phyloP scores from a whole-genome alignment of 805 yeast species.

The Starmera dryadoides region DNA sequence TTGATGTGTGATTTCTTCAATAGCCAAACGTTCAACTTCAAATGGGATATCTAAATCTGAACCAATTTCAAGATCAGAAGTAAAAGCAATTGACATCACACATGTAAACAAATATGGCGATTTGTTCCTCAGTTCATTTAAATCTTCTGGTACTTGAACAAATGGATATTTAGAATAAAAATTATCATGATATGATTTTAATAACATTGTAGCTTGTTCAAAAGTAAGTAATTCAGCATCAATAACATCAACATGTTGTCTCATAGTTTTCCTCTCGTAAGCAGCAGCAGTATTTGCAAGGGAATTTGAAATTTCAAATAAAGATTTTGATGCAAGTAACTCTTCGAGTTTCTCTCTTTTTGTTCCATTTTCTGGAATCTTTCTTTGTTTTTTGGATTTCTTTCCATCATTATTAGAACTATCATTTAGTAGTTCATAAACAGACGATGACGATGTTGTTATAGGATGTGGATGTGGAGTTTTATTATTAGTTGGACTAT shows the following conservation, averaged over 20 bases:
- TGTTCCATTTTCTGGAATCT: neutral
- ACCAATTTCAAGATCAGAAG: slow-evolving; percentile 22
- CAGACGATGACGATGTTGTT: neutral
- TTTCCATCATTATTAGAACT: neutral
- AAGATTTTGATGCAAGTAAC: slow-evolving; percentile 26
- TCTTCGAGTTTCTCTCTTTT: neutral
- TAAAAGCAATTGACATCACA: slow-evolving; percentile 55
- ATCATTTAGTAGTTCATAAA: neutral
- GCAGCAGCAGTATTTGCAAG: slow-evolving; percentile 36
- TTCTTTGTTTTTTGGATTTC: too few relatives aligned
- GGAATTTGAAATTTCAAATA: slow-evolving; percentile 37
- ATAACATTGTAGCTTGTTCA: slow-evolving; percentile 51
- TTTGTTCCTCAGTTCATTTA: slow-evolving; percentile 38
- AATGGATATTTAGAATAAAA: slow-evolving; percentile 48
- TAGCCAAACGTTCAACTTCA: slow-evolving; percentile 44
- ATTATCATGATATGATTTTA: slow-evolving; percentile 39
- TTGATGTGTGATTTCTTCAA: slow-evolving; percentile 46
- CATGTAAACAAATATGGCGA: slow-evolving; percentile 60
- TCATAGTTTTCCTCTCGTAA: slow-evolving; percentile 13
- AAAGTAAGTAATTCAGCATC: slow-evolving; percentile 47
- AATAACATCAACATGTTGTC: slow-evolving; percentile 38
- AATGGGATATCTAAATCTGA: slow-evolving; percentile 34
- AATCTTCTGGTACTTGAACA: slow-evolving; percentile 40
- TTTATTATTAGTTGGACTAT: neutral
- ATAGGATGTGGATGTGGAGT: neutral